Evolutionary conservation across 768 basidiomycete genomes (phyloP).

Genomic region (Pleurotus pulmonarius): DNA sequence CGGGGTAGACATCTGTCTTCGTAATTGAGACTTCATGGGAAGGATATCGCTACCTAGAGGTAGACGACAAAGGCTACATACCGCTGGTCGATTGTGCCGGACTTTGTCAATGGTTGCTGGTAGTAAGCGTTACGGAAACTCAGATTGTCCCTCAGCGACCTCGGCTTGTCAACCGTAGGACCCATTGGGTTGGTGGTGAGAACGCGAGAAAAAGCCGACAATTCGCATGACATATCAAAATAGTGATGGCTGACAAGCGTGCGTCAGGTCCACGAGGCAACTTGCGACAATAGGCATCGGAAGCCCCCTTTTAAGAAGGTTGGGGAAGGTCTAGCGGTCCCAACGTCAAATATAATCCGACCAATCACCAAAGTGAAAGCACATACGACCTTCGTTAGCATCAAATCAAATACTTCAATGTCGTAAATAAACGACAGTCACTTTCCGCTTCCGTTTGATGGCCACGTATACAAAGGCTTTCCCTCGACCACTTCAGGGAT

Average conservation of each 20-base stretch:
- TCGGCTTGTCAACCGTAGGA: too few relatives aligned
- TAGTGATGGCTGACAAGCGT: not conserved
- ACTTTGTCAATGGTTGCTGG: not conserved
- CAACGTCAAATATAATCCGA: not conserved
- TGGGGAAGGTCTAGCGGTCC: not conserved
- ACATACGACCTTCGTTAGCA: constrained; percentile 4
- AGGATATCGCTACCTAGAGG: too few relatives aligned
- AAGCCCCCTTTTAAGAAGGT: not conserved
- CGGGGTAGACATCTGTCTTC: too few relatives aligned
- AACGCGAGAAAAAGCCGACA: constrained; percentile 8
- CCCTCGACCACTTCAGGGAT: too few relatives aligned
- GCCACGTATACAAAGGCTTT: too few relatives aligned
- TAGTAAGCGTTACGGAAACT: not conserved
- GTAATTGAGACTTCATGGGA: too few relatives aligned
- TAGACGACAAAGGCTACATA: too few relatives aligned
- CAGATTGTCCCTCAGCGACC: not conserved
- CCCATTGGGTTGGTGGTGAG: not conserved
- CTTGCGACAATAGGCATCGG: not conserved
- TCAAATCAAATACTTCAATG: not conserved
- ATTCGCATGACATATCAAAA: not conserved
- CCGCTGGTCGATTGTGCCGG: too few relatives aligned
- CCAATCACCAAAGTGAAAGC: not conserved
- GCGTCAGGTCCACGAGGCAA: not conserved
- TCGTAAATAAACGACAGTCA: too few relatives aligned
- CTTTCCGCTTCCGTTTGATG: too few relatives aligned